Conservation (phyloP, 139 green algal species). For the Coelastrella sp. region DNA sequence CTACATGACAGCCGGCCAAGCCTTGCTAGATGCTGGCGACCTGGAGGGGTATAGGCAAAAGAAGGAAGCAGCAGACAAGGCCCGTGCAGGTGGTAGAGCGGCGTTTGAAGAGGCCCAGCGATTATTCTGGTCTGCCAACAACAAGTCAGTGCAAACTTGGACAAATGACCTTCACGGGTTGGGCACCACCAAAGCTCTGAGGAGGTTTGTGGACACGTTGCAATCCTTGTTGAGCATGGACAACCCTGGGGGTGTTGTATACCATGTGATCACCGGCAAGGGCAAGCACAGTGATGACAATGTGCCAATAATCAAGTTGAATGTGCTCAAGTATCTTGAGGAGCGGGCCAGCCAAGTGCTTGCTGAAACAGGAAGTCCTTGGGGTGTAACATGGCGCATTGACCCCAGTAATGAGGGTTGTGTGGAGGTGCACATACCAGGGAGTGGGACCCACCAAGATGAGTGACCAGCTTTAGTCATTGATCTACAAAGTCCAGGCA, state of each 20-base stretch:
- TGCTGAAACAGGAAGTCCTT: background rate
- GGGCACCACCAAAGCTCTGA: background rate
- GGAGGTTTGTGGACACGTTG: slow-evolving; percentile 6
- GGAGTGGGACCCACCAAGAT: background rate
- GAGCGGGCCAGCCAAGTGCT: background rate
- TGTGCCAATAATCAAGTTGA: slow-evolving; percentile 16
- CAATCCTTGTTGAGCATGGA: background rate
- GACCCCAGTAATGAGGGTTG: slow-evolving; percentile 37
- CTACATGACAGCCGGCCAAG: background rate
- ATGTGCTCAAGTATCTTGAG: background rate
- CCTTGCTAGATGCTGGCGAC: background rate
- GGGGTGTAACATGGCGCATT: background rate
- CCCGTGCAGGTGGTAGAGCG: background rate
- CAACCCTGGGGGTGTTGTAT: slow-evolving; percentile 17
- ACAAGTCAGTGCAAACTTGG: background rate
- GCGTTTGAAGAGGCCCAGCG: slow-evolving; percentile 4
- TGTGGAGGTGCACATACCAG: slow-evolving; percentile 1
- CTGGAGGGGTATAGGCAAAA: background rate
- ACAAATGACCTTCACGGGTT: slow-evolving; percentile 36
- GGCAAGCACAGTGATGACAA: slow-evolving; percentile 39
- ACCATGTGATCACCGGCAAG: slow-evolving; percentile 32
- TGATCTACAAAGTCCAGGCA: no score
- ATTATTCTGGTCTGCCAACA: slow-evolving; percentile 9
- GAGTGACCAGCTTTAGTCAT: no score
- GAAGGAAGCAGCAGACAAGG: background rate